Percentiles rank a stretch among this genome's conserved stretches.
Conservation (phyloP, 1,139 yeast genomes). For the Taphrina pruni region DNA sequence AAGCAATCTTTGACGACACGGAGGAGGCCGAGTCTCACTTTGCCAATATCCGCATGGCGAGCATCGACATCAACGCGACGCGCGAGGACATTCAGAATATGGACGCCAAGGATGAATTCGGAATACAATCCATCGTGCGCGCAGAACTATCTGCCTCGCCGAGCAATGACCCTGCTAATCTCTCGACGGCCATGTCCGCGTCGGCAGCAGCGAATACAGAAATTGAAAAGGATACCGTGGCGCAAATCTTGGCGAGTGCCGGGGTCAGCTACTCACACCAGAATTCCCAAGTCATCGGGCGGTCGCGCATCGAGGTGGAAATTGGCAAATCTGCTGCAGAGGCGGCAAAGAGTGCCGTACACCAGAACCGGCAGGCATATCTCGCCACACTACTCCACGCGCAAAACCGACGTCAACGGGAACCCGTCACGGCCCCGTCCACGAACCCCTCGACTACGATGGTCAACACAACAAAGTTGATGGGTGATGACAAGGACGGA, state of each 20-base stretch:
- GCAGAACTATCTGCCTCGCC: background rate
- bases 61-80: slow-evolving; percentile 11
- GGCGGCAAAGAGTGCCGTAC: slow-evolving; percentile 15
- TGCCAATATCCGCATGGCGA: slow-evolving; percentile 21
- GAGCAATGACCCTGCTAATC: background rate
- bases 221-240: slow-evolving; percentile 33
- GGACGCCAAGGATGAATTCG: slow-evolving; percentile 17
- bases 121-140: slow-evolving; percentile 10
- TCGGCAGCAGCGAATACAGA: background rate
- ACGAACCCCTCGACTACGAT: too few relatives aligned
- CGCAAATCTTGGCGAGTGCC: slow-evolving; percentile 43
- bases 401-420: background rate
- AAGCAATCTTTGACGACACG: slow-evolving; percentile 43
- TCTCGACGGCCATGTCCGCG: background rate
- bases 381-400: slow-evolving; percentile 20
- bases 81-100: slow-evolving; percentile 9
- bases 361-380: slow-evolving; percentile 17
- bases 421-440: too few relatives aligned
- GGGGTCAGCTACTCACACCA: slow-evolving; percentile 44
- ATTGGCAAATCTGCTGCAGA: slow-evolving; percentile 39
- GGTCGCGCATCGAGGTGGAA: slow-evolving; percentile 41
- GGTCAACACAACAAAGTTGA: background rate
- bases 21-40: slow-evolving; percentile 27
- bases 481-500: background rate
- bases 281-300: slow-evolving; percentile 43